phyloP scores from a whole-genome alignment of 2,329 filamentous ascomycete genomes.

The Colletotrichum sp. region DNA sequence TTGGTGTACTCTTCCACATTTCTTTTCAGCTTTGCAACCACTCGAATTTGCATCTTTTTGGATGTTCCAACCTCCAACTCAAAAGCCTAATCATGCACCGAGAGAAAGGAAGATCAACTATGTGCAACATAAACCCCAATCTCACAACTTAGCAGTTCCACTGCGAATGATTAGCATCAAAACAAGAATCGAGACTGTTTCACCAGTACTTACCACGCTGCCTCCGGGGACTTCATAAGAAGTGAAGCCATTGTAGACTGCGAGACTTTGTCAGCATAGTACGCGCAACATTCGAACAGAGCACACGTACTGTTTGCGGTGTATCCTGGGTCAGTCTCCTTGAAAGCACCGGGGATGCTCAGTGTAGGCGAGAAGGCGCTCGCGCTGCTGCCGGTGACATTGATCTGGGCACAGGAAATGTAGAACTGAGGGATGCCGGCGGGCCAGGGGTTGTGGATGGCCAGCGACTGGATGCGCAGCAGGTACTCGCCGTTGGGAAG shows the following conservation, averaged over 20 bases:
- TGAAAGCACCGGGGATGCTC: conserved; percentile 47
- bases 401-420: conserved; percentile 50
- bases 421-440: conserved; percentile 53
- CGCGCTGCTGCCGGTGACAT: conserved; percentile 44
- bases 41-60: not conserved
- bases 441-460: conserved; percentile 60
- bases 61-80: not conserved
- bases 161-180: not conserved
- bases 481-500: conserved; percentile 63
- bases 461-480: conserved; percentile 62
- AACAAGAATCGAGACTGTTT: not conserved
- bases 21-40: not conserved
- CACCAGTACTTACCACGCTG: not conserved
- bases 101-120: not conserved
- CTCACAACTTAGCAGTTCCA: not conserved
- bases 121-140: not conserved
- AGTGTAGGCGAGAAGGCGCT: conserved; percentile 34
- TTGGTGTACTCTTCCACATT: not conserved
- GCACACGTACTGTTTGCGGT: conserved; percentile 42
- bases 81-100: not conserved
- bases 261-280: not conserved
- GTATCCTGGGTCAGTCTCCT: conserved; percentile 48
- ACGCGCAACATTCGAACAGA: not conserved
- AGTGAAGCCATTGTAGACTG: conserved; percentile 10
- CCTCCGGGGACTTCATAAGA: conserved; percentile 12